phyloP scores from a whole-genome alignment of 305 asterid genomes.

The Andrographis paniculata region DNA sequence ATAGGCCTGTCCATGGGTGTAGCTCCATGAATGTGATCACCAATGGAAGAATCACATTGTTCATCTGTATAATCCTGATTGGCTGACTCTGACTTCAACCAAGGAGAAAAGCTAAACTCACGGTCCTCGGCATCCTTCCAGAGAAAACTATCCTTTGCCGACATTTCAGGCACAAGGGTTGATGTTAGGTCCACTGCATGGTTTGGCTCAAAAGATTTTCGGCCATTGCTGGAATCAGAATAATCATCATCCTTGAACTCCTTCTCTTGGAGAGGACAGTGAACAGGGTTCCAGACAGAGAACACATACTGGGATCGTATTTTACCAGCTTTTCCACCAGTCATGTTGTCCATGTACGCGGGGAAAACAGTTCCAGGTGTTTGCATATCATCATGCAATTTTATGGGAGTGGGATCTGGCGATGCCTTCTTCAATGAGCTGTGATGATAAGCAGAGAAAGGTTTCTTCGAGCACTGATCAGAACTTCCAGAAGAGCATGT shows the following conservation, averaged over 20 bases:
- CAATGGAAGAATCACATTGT: constrained; percentile 9
- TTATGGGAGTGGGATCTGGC: constrained; percentile 73
- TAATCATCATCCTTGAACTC: constrained; percentile 35
- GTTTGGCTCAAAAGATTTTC: constrained; percentile 22
- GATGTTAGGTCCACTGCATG: constrained; percentile 23
- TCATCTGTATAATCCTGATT: constrained; percentile 21
- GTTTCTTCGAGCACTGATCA: constrained; percentile 26
- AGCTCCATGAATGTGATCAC: constrained; percentile 24
- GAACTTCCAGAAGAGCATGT: constrained; percentile 34
- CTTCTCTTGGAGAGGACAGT: constrained; percentile 29
- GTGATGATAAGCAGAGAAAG: constrained; percentile 28
- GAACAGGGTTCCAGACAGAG: constrained; percentile 37
- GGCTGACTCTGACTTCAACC: constrained; percentile 36
- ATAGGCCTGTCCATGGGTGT: constrained; percentile 86
- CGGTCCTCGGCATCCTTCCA: constrained; percentile 29
- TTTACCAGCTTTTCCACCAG: constrained; percentile 33
- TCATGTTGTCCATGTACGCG: constrained; percentile 33
- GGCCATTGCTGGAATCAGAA: constrained; percentile 19
- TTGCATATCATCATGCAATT: constrained; percentile 75
- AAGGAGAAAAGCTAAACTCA: constrained; percentile 42
- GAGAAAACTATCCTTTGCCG: constrained; percentile 23
- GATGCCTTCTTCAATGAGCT: constrained; percentile 33
- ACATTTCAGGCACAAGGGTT: constrained; percentile 16
- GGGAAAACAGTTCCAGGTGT: constrained; percentile 89
- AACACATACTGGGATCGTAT: constrained; percentile 64